Evolutionary conservation across 2,329 filamentous ascomycete genomes (phyloP), one percentile per base, ranked within the genome.

Genomic region (Xylaria sp.): DNA sequence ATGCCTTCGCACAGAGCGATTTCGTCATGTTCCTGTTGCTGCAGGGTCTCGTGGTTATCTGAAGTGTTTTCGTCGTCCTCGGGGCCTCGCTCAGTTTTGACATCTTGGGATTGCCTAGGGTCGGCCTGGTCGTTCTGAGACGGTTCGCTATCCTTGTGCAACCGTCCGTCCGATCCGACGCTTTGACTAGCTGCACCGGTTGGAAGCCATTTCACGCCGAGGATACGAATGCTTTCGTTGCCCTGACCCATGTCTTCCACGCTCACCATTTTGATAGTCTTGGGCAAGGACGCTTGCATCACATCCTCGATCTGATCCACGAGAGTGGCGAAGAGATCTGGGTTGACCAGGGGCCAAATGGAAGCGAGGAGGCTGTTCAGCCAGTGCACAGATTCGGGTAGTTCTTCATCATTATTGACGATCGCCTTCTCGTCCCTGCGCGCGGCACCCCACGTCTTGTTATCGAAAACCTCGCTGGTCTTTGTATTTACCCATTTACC

Each of bases 161-260:
- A 73, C 46, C 85, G 80, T 1, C 89, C 88, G 54, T 87, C 80
- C 10, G 81, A 71, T 25, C 79, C 80, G 0, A 91, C 87, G 3
- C 86, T 83, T 62, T 84, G 78, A 19, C 85, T 83, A 4, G 89
- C 89, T 11, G 89, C 89, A 23, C 87, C 89, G 1, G 87, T 90
- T 0, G 89, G 90, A 2, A 93, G 78, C 87, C 89, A 92, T 52
- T 87, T 81, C 37, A 93, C 78, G 3, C 90, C 90, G 1, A 92
- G 81, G 58, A 92, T 88, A 1, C 89, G 84, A 37, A 92, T 70
- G 0, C 87, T 81, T 70, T 92, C 89, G 62, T 85, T 91, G 7
- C 90, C 90, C 73, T 93, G 90, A 0, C 89, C 90, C 60, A 92
- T 84, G 64, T 92, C 90, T 49, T 92, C 89, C 7, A 92, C 85